Conservation (phyloP, 208 protist genomes). For the Naegleria fowleri region DNA sequence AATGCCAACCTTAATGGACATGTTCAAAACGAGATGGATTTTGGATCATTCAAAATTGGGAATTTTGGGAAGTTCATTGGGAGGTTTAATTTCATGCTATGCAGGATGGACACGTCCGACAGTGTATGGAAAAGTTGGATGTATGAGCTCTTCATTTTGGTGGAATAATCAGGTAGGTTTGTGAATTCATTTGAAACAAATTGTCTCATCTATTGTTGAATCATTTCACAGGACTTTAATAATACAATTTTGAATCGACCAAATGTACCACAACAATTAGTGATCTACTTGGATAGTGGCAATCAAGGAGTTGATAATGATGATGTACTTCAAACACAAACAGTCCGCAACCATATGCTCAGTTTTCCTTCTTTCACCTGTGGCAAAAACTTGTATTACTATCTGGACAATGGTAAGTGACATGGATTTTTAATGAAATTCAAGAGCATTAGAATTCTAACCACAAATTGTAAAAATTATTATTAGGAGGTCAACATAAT, state of each 20-base stretch:
- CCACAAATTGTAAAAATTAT: too few relatives aligned
- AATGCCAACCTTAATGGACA: not conserved
- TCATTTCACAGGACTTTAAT: conserved; percentile 27
- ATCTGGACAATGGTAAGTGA: not conserved
- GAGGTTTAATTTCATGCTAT: conserved; percentile 13
- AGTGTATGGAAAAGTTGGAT: not conserved
- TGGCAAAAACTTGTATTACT: not conserved
- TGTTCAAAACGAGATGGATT: not conserved
- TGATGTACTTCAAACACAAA: conserved; percentile 26
- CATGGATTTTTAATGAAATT: too few relatives aligned
- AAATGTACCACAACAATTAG: not conserved
- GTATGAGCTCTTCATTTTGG: conserved; percentile 23
- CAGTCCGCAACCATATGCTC: not conserved
- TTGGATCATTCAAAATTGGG: not conserved
- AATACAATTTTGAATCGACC: conserved; percentile 17
- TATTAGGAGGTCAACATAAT: not conserved
- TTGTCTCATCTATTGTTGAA: too few relatives aligned
- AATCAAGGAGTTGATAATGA: not conserved
- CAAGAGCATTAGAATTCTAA: too few relatives aligned
- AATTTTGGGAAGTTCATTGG: conserved; percentile 26
- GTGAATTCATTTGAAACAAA: too few relatives aligned
- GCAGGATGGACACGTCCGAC: not conserved
- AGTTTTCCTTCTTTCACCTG: not conserved
- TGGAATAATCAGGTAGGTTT: not conserved
- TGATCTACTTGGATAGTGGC: conserved; percentile 14